Evolutionary conservation across 352 stramenopile species (phyloP).

Genomic region (Peronosclerospora sorghi): DNA sequence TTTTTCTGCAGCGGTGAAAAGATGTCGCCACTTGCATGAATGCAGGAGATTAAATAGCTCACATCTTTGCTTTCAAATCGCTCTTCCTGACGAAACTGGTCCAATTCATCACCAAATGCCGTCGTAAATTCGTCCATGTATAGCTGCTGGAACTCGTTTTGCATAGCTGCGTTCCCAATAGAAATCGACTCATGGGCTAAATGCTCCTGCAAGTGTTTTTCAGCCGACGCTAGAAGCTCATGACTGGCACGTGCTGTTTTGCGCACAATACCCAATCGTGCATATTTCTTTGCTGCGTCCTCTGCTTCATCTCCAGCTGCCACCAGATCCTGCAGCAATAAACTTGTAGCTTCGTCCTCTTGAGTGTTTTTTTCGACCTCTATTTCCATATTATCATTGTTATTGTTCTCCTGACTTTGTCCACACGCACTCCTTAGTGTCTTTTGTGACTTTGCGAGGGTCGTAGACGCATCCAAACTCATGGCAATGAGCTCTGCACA

Average conservation of each 20-base stretch:
- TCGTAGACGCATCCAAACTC: slow-evolving; percentile 36
- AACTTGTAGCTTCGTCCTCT: slow-evolving; percentile 25
- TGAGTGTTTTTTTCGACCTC: slow-evolving; percentile 12
- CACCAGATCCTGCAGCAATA: slow-evolving; percentile 55
- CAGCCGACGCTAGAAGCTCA: slow-evolving; percentile 33
- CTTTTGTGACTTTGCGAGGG: slow-evolving; percentile 37
- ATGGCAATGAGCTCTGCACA: slow-evolving; percentile 73
- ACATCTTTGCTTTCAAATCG: slow-evolving; percentile 82
- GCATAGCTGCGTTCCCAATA: slow-evolving; percentile 10
- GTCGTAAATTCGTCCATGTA: slow-evolving; percentile 83
- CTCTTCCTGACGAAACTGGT: slow-evolving; percentile 79
- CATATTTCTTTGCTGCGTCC: slow-evolving; percentile 34
- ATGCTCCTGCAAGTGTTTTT: slow-evolving; percentile 29
- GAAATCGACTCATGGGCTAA: slow-evolving; percentile 2
- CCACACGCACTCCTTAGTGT: slow-evolving; percentile 24
- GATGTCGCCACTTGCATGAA: slow-evolving; percentile 66
- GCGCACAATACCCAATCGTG: slow-evolving; percentile 32
- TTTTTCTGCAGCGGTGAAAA: slow-evolving; percentile 77
- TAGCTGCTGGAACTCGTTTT: slow-evolving; percentile 56
- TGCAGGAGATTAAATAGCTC: slow-evolving; percentile 84
- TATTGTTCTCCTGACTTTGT: slow-evolving; percentile 8
- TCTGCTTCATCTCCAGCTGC: slow-evolving; percentile 36
- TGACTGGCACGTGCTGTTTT: slow-evolving; percentile 50
- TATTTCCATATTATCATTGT: slow-evolving; percentile 9
- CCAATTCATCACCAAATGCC: slow-evolving; percentile 73